Evolutionary conservation across 148 eudicot species (phyloP).

Genomic region (Amaranthus hypochondriacus): DNA sequence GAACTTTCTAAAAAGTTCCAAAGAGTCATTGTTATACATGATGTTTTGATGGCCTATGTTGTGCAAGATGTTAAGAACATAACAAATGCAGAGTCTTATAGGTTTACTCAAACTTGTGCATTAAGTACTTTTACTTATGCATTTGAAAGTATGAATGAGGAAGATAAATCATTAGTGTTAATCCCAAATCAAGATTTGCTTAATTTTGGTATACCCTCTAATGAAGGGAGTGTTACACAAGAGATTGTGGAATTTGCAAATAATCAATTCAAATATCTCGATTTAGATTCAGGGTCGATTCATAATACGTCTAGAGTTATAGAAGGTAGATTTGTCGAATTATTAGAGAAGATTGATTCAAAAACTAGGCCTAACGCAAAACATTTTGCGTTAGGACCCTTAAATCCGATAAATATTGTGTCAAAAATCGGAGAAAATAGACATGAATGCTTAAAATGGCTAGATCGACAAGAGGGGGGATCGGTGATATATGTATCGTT

Average conservation of each 20-base stretch:
- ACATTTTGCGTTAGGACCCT: constrained; percentile 26
- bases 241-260: constrained; percentile 14
- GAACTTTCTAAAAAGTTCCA: constrained; percentile 11
- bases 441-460: constrained; percentile 25
- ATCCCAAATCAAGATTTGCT: constrained; percentile 12
- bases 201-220: constrained; percentile 16
- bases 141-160: constrained; percentile 12
- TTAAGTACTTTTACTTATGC: constrained; percentile 8
- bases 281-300: constrained; percentile 27
- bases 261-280: constrained; percentile 2
- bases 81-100: constrained; percentile 19
- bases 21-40: constrained; percentile 22
- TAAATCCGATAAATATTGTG: constrained; percentile 17
- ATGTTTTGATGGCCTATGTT: constrained; percentile 15
- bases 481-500: constrained; percentile 62
- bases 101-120: constrained; percentile 10
- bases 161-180: constrained; percentile 19
- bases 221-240: constrained; percentile 22
- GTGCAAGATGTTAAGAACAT: constrained; percentile 30
- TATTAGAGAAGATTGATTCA: constrained; percentile 4
- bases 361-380: constrained; percentile 2
- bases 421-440: background rate
- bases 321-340: constrained; percentile 31
- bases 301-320: constrained; percentile 28
- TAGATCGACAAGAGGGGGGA: constrained; percentile 26